Percentiles rank a stretch among this genome's conserved stretches.
Evolutionary conservation across 805 yeast species (phyloP).

Genomic region (Candida koratica): DNA sequence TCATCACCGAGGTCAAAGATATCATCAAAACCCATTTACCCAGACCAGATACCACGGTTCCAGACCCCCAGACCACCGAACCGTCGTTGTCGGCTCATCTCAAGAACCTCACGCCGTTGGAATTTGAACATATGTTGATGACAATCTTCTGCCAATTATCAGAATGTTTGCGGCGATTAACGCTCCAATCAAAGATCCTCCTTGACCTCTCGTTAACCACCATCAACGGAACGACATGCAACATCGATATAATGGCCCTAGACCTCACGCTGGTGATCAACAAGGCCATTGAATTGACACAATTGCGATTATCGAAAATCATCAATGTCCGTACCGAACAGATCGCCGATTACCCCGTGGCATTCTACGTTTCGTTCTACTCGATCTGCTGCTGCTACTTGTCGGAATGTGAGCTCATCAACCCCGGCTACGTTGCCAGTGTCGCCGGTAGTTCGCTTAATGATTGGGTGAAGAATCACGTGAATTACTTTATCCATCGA

Average conservation of each 20-base stretch:
- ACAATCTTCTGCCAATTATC: slow-evolving; percentile 59
- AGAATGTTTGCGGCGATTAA: slow-evolving; percentile 69
- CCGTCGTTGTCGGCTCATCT: slow-evolving; percentile 39
- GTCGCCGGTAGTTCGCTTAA: slow-evolving; percentile 51
- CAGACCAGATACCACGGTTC: slow-evolving; percentile 22
- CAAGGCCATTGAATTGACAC: slow-evolving; percentile 66
- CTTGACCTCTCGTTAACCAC: slow-evolving; percentile 58
- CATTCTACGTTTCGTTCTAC: slow-evolving; percentile 65
- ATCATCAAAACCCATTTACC: slow-evolving; percentile 69
- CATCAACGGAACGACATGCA: slow-evolving; percentile 17
- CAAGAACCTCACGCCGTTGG: slow-evolving; percentile 64
- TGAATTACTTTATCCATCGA: slow-evolving; percentile 53
- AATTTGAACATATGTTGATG: slow-evolving; percentile 68
- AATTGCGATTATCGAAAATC: slow-evolving; percentile 71
- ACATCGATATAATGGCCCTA: slow-evolving; percentile 49
- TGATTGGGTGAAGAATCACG: slow-evolving; percentile 63
- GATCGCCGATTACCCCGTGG: slow-evolving; percentile 51
- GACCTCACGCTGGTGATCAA: slow-evolving; percentile 66
- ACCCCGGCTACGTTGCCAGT: slow-evolving; percentile 59
- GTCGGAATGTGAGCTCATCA: slow-evolving; percentile 77
- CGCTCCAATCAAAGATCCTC: slow-evolving; percentile 73
- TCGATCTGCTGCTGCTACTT: slow-evolving; percentile 65
- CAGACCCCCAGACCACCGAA: slow-evolving; percentile 13
- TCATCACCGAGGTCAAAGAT: slow-evolving; percentile 67
- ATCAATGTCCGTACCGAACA: slow-evolving; percentile 74